A percentile compares a stretch with the other conserved stretches of the same genome.
Conservation (phyloP, 306 rosid species). For the Luffa aegyptiaca region DNA sequence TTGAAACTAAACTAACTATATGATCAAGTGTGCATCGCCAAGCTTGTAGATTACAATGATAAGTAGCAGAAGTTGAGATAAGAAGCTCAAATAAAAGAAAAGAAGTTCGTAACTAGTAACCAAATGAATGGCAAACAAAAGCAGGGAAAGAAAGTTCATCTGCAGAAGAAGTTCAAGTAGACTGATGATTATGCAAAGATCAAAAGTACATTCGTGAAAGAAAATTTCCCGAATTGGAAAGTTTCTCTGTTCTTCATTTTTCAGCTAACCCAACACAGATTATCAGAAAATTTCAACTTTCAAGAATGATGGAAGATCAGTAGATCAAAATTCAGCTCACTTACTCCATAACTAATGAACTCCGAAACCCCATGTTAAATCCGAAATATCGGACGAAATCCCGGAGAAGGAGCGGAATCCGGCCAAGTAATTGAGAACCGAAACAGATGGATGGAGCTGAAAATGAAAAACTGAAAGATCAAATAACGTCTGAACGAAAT, state of each 20-base stretch:
- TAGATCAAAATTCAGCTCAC: neutral
- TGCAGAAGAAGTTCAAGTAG: neutral
- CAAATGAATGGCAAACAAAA: neutral
- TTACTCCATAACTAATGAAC: neutral
- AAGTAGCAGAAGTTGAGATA: neutral
- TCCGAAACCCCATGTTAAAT: neutral
- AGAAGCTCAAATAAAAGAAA: neutral
- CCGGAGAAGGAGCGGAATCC: neutral
- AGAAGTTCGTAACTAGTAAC: neutral
- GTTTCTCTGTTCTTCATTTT: neutral
- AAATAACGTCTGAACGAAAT: neutral
- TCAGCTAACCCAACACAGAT: neutral
- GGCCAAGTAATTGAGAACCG: neutral
- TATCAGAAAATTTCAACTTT: neutral
- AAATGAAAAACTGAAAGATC: neutral
- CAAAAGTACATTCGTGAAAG: neutral
- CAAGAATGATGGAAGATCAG: neutral
- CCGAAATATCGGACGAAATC: conserved; percentile 4
- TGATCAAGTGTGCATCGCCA: neutral
- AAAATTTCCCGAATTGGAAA: neutral
- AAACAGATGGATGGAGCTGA: neutral
- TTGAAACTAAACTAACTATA: neutral
- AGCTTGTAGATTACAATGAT: neutral
- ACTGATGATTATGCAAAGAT: neutral
- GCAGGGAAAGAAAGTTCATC: neutral